phyloP scores from a whole-genome alignment of 805 yeast species.

The Starmerella apis region DNA sequence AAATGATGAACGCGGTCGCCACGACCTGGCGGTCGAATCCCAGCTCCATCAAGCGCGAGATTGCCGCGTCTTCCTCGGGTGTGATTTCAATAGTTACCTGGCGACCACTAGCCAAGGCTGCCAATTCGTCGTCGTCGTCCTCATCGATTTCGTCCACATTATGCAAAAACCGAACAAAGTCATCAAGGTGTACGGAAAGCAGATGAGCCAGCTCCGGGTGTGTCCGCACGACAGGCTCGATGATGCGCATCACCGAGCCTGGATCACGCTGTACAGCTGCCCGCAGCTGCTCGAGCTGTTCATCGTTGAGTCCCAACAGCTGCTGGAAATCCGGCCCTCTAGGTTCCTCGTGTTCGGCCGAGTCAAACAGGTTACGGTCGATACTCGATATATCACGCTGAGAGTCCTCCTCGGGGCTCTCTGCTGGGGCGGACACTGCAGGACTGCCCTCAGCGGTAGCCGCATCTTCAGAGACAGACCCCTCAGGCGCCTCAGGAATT shows the following conservation, averaged over 20 bases:
- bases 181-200: slow-evolving; percentile 57
- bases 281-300: slow-evolving; percentile 51
- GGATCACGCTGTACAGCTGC: slow-evolving; percentile 77
- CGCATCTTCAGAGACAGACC: background rate
- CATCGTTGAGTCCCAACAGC: slow-evolving; percentile 37
- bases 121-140: slow-evolving; percentile 39
- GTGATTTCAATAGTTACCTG: slow-evolving; percentile 42
- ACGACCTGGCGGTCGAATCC: slow-evolving; percentile 86
- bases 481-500: slow-evolving; percentile 31
- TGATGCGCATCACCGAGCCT: slow-evolving; percentile 69
- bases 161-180: slow-evolving; percentile 61
- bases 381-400: slow-evolving; percentile 15
- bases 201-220: slow-evolving; percentile 73
- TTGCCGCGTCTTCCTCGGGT: slow-evolving; percentile 80
- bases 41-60: slow-evolving; percentile 75
- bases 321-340: slow-evolving; percentile 29
- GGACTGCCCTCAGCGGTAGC: slow-evolving; percentile 18
- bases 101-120: slow-evolving; percentile 2
- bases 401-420: slow-evolving; percentile 13
- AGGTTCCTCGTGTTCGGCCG: slow-evolving; percentile 29
- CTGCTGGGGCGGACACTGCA: slow-evolving; percentile 24
- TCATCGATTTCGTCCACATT: slow-evolving; percentile 34
- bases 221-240: slow-evolving; percentile 68
- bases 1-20: slow-evolving; percentile 90
- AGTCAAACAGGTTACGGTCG: slow-evolving; percentile 36